phyloP scores from a whole-genome alignment of 1,139 yeast species.

The Geotrichum europaeum region DNA sequence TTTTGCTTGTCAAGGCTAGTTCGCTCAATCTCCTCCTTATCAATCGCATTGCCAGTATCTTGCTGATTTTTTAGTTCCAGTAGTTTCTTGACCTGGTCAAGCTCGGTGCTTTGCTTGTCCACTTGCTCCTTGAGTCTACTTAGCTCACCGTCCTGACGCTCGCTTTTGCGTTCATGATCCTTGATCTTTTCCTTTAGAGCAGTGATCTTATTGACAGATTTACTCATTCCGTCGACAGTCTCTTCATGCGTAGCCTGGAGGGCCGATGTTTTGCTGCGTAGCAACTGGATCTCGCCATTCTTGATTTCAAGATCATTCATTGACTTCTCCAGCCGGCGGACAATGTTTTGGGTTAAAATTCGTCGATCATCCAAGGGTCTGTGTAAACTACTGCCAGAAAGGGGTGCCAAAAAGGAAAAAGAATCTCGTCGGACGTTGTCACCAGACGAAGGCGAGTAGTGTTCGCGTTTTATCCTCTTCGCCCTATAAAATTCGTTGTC shows the following conservation, averaged over 20 bases:
- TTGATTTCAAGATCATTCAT: slow-evolving; percentile 21
- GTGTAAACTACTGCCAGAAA: slow-evolving; percentile 37
- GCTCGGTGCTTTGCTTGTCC: slow-evolving; percentile 12
- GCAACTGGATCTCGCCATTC: slow-evolving; percentile 33
- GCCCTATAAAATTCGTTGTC: slow-evolving; percentile 46
- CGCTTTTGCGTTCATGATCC: slow-evolving; percentile 28
- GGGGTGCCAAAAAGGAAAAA: slow-evolving; percentile 8
- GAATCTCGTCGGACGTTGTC: slow-evolving; percentile 14
- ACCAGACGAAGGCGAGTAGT: slow-evolving; percentile 17
- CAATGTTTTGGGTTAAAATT: slow-evolving; percentile 45
- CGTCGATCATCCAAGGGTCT: slow-evolving; percentile 56
- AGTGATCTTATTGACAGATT: slow-evolving; percentile 29
- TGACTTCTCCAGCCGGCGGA: slow-evolving; percentile 35
- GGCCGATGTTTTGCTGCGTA: slow-evolving; percentile 30
- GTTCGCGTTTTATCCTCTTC: slow-evolving; percentile 60
- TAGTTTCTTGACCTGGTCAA: slow-evolving; percentile 9
- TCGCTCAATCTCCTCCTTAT: slow-evolving; percentile 2
- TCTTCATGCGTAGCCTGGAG: slow-evolving; percentile 38
- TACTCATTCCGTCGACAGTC: slow-evolving; percentile 39
- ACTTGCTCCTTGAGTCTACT: slow-evolving; percentile 10
- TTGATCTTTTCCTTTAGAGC: slow-evolving; percentile 26
- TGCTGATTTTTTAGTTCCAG: slow-evolving; percentile 7
- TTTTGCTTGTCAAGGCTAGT: slow-evolving; percentile 20
- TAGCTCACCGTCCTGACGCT: slow-evolving; percentile 23
- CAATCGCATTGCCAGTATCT: not conserved